Conservation (phyloP, 495 filamentous ascomycete species). For the Penicillium steckii region DNA sequence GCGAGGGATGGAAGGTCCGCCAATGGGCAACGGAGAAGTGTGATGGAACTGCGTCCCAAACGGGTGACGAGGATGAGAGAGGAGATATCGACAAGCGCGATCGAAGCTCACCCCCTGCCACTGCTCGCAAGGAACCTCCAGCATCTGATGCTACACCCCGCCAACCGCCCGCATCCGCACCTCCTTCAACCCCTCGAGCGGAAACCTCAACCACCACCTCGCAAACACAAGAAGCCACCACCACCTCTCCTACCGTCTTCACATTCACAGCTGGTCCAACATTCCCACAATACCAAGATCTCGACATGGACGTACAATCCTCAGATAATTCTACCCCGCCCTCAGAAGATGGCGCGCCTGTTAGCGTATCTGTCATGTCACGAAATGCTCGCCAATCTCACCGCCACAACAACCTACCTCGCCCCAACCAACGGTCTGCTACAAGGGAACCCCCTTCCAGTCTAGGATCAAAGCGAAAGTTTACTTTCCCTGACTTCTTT, state of each 20-base stretch:
- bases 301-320: slow-evolving; percentile 64
- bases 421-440: slow-evolving; percentile 41
- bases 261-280: slow-evolving; percentile 66
- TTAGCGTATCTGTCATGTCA: slow-evolving; percentile 52
- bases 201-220: slow-evolving; percentile 21
- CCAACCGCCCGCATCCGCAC: slow-evolving; percentile 36
- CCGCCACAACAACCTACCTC: slow-evolving; percentile 45
- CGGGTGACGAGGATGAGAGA: slow-evolving; percentile 70
- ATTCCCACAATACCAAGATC: slow-evolving; percentile 57
- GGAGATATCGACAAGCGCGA: slow-evolving; percentile 53
- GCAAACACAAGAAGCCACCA: slow-evolving; percentile 24
- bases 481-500: slow-evolving; percentile 77
- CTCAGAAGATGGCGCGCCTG: slow-evolving; percentile 37
- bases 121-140: slow-evolving; percentile 50
- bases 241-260: slow-evolving; percentile 50
- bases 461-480: slow-evolving; percentile 74
- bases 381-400: slow-evolving; percentile 50
- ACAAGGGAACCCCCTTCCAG: slow-evolving; percentile 43
- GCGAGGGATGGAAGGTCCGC: slow-evolving; percentile 77
- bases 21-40: slow-evolving; percentile 82
- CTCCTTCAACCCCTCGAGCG: slow-evolving; percentile 32
- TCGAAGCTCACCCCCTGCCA: slow-evolving; percentile 59
- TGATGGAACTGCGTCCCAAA: slow-evolving; percentile 59
- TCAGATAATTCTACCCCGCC: slow-evolving; percentile 36
- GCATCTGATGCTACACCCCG: slow-evolving; percentile 30